A percentile compares a stretch with the other conserved stretches of the same genome.
These are phyloP conservation scores for Cladosporium sp. DNA, from an alignment of 2,329 filamentous ascomycete genomes.

Conservation along the genomic window DNA sequence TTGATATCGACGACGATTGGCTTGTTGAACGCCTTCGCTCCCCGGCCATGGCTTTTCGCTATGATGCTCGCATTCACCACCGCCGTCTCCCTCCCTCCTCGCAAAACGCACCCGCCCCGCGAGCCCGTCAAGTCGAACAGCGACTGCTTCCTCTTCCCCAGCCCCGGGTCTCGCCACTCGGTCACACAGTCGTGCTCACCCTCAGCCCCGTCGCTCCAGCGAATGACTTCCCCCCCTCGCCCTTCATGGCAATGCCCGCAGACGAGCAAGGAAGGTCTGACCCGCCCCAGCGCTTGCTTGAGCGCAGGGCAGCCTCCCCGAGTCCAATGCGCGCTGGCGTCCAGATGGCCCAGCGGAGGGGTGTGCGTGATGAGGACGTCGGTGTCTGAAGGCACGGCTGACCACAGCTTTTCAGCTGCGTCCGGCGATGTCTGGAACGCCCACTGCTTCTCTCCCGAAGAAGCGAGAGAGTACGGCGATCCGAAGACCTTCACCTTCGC, in stretches of 20 bases:
- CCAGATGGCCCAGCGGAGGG: constrained; percentile 56
- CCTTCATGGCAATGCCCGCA: constrained; percentile 69
- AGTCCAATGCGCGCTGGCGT: constrained; percentile 35
- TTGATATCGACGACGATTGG: constrained; percentile 80
- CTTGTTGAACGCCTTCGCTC: constrained; percentile 62
- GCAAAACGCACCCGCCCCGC: constrained; percentile 22
- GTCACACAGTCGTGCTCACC: constrained; percentile 27
- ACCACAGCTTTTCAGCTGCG: constrained; percentile 48
- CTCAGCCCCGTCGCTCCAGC: constrained; percentile 49
- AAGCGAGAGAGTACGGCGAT: constrained; percentile 56
- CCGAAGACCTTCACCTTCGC: constrained; percentile 64
- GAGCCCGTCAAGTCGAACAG: constrained; percentile 55
- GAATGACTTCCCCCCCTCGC: constrained; percentile 56
- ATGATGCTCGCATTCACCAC: constrained; percentile 74
- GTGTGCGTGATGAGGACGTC: constrained; percentile 69
- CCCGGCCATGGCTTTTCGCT: constrained; percentile 52
- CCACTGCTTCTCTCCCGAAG: constrained; percentile 42
- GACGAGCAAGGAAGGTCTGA: constrained; percentile 58
- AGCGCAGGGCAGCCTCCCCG: constrained; percentile 57
- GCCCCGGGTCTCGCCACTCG: constrained; percentile 56
- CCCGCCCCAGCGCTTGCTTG: constrained; percentile 50
- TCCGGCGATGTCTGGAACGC: constrained; percentile 57
- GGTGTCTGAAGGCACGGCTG: constrained; percentile 52
- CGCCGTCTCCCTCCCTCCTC: constrained; percentile 59
- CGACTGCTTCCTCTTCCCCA: constrained; percentile 54